Conservation (phyloP, 1,284 basidiomycete genomes). For the Marasmius fiardii region DNA sequence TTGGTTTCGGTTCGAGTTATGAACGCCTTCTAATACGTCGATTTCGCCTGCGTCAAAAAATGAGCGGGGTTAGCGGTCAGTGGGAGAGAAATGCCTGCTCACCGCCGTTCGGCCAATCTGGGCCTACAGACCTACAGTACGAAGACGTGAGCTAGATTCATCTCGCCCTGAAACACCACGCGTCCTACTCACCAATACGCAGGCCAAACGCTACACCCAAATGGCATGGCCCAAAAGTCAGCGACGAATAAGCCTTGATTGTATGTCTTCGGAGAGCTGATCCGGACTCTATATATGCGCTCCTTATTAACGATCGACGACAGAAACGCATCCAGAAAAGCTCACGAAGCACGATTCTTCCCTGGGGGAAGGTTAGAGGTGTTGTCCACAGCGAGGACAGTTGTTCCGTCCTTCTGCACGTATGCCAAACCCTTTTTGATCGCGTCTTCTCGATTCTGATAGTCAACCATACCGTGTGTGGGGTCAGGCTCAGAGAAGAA, state of each 20-base stretch:
- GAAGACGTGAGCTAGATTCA: not conserved
- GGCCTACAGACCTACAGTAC: conserved; percentile 40
- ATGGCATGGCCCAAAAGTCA: conserved; percentile 66
- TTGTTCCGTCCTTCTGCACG: conserved; percentile 25
- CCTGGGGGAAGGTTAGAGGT: conserved; percentile 18
- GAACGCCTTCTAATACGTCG: conserved; percentile 73
- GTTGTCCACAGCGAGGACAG: conserved; percentile 24
- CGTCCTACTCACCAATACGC: conserved; percentile 48
- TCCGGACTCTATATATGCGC: conserved; percentile 48
- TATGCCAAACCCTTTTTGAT: conserved; percentile 22
- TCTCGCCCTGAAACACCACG: conserved; percentile 1
- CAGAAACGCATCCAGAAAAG: not conserved
- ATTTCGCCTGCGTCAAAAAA: conserved; percentile 50
- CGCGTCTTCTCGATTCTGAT: conserved; percentile 19
- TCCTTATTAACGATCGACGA: not conserved
- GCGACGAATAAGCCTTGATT: conserved; percentile 65
- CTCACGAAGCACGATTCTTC: conserved; percentile 21
- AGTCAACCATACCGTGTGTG: conserved; percentile 26
- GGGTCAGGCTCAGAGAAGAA: conserved; percentile 25
- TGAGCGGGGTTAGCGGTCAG: conserved; percentile 28
- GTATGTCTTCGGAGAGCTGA: conserved; percentile 58
- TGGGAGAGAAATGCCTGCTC: too few species aligned
- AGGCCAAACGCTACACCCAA: conserved; percentile 76
- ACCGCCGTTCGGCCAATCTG: conserved; percentile 64
- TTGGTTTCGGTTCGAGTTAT: conserved; percentile 56